phyloP scores from a whole-genome alignment of 108 stramenopile genomes.

The Nitzschia inconspicua region DNA sequence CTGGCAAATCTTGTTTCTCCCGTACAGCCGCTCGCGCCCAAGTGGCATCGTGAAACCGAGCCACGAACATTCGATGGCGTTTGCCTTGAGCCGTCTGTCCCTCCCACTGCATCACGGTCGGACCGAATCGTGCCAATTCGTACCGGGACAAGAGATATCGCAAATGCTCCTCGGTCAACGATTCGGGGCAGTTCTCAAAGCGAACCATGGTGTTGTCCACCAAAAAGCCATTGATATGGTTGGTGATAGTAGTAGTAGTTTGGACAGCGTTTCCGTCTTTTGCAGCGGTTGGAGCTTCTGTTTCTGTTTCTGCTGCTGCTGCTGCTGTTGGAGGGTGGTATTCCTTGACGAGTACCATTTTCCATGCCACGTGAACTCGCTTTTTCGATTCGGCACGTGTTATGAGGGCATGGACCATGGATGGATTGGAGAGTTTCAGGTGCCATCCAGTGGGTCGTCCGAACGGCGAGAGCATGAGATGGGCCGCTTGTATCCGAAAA shows the following conservation, averaged over 20 bases:
- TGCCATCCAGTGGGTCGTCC: conserved; percentile 52
- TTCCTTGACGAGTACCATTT: conserved; percentile 17
- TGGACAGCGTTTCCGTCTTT: too few relatives aligned
- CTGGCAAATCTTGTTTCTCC: conserved; percentile 29
- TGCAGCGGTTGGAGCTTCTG: not conserved
- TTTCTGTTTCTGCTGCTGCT: too few relatives aligned
- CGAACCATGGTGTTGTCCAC: conserved; percentile 49
- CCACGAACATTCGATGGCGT: conserved; percentile 28
- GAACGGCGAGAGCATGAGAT: conserved; percentile 35
- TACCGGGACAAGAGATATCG: conserved; percentile 35
- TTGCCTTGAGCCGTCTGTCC: conserved; percentile 23
- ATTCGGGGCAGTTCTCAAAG: conserved; percentile 39
- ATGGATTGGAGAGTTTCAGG: conserved; percentile 38
- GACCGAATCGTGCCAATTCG: conserved; percentile 26
- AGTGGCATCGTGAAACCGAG: conserved; percentile 36
- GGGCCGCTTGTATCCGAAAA: conserved; percentile 29
- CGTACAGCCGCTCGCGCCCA: conserved; percentile 57
- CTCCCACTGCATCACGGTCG: conserved; percentile 23
- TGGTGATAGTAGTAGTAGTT: not conserved
- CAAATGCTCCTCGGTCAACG: conserved; percentile 12
- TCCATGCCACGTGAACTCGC: conserved; percentile 33
- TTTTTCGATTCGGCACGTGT: conserved; percentile 5
- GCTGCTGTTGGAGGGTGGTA: conserved; percentile 7
- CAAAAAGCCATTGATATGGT: conserved; percentile 4
- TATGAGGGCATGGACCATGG: conserved; percentile 36